A percentile compares a stretch with the other conserved stretches of the same genome.
These are phyloP conservation scores for Paramyrothecium roridum DNA, from an alignment of 2,329 filamentous ascomycete genomes.

Conservation along the genomic window DNA sequence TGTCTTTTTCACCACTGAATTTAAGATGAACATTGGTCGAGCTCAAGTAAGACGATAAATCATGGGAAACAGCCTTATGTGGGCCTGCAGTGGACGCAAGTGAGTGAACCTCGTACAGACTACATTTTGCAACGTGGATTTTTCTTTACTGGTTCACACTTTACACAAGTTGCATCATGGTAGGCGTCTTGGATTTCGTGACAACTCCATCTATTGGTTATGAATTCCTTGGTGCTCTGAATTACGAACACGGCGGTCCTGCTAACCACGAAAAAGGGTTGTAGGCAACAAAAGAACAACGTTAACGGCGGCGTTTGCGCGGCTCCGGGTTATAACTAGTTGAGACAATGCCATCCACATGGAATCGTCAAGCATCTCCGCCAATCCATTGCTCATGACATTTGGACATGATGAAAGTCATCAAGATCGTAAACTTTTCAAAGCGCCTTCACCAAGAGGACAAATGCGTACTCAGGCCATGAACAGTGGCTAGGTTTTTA, in stretches of 20 bases:
- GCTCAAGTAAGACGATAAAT: too few relatives aligned
- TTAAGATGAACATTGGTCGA: too few relatives aligned
- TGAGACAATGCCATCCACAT: slow-evolving; percentile 43
- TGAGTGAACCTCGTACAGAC: too few relatives aligned
- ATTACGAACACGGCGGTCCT: slow-evolving; percentile 26
- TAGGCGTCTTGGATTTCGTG: background rate
- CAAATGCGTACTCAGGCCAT: slow-evolving; percentile 19
- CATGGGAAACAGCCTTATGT: too few relatives aligned
- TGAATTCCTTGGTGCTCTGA: slow-evolving; percentile 8
- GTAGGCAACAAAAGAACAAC: slow-evolving; percentile 34
- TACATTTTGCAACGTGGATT: too few relatives aligned
- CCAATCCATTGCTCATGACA: slow-evolving; percentile 35
- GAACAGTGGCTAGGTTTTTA: slow-evolving; percentile 19
- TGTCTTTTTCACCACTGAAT: too few relatives aligned
- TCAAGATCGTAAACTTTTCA: slow-evolving; percentile 25
- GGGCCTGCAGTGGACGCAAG: too few relatives aligned
- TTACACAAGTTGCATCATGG: background rate
- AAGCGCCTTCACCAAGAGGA: slow-evolving; percentile 14
- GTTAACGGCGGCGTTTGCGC: slow-evolving; percentile 8
- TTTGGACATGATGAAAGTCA: slow-evolving; percentile 31
- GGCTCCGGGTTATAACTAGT: slow-evolving; percentile 33
- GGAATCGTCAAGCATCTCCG: slow-evolving; percentile 36
- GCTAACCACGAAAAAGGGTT: slow-evolving; percentile 26
- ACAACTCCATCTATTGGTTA: background rate
- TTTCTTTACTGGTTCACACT: too few relatives aligned